Conservation (phyloP, 2,329 filamentous ascomycete species). For the Trichoderma sp. region DNA sequence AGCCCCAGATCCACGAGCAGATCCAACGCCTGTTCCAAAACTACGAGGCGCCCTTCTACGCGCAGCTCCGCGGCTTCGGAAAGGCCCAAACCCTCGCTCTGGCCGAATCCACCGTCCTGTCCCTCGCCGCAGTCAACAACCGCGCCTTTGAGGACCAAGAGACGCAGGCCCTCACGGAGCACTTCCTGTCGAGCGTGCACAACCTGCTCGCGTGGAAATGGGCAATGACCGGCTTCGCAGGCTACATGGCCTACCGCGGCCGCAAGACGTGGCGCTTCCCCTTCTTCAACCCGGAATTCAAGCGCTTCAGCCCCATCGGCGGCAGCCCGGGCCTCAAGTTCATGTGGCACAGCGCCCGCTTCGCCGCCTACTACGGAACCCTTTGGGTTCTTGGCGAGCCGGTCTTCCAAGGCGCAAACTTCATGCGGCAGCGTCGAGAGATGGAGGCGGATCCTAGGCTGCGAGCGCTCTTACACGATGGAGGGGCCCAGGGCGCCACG, state of each 20-base stretch:
- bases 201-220: slow-evolving; percentile 40
- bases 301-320: slow-evolving; percentile 40
- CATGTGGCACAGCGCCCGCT: slow-evolving; percentile 45
- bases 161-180: slow-evolving; percentile 42
- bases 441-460: slow-evolving; percentile 40
- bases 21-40: slow-evolving; percentile 40
- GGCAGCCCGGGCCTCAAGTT: slow-evolving; percentile 35
- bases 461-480: slow-evolving; percentile 33
- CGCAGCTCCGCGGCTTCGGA: slow-evolving; percentile 38
- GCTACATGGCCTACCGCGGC: slow-evolving; percentile 36
- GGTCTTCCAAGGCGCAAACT: slow-evolving; percentile 40
- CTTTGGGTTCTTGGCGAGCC: slow-evolving; percentile 35
- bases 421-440: slow-evolving; percentile 34
- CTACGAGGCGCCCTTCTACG: slow-evolving; percentile 41
- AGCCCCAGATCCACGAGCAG: slow-evolving; percentile 40
- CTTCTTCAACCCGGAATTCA: slow-evolving; percentile 44
- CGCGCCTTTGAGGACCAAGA: slow-evolving; percentile 44
- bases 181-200: slow-evolving; percentile 40
- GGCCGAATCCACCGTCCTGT: slow-evolving; percentile 37
- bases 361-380: slow-evolving; percentile 41
- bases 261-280: slow-evolving; percentile 47
- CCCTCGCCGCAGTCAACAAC: slow-evolving; percentile 38
- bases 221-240: slow-evolving; percentile 36
- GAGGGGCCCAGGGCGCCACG: slow-evolving; percentile 30
- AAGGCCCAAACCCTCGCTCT: slow-evolving; percentile 38